phyloP scores from a whole-genome alignment of 2,329 filamentous ascomycete genomes.

The Westerdykella aurantiaca region DNA sequence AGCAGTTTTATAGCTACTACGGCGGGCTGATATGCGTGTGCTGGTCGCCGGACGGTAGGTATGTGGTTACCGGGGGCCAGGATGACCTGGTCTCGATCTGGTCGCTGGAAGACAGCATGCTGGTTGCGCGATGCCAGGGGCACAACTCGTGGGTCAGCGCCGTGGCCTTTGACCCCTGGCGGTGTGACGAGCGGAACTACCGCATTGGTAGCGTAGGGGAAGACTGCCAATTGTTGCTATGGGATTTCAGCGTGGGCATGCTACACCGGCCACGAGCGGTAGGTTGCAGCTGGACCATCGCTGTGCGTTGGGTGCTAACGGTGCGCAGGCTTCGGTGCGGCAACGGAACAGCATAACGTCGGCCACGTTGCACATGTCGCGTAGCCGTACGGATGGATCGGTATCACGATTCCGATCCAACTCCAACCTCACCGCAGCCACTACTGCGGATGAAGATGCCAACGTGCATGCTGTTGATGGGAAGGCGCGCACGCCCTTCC shows the following conservation, averaged over 20 bases:
- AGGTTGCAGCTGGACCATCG: constrained; percentile 37
- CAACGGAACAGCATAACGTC: constrained; percentile 52
- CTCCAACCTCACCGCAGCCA: constrained; percentile 55
- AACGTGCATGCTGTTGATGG: constrained; percentile 78
- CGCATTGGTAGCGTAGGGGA: constrained; percentile 94
- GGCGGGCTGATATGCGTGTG: constrained; percentile 88
- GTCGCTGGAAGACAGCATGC: constrained; percentile 74
- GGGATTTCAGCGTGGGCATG: constrained; percentile 98
- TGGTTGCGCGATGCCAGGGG: constrained; percentile 88
- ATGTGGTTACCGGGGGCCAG: constrained; percentile 89
- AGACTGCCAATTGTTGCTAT: constrained; percentile 81
- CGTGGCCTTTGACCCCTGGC: constrained; percentile 94
- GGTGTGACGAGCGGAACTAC: constrained; percentile 92
- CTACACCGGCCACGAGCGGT: constrained; percentile 82
- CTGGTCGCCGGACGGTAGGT: constrained; percentile 96
- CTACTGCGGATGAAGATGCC: constrained; percentile 53
- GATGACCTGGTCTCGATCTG: constrained; percentile 96
- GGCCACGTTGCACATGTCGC: constrained; percentile 40
- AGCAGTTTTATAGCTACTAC: constrained; percentile 87
- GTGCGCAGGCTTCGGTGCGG: constrained; percentile 47
- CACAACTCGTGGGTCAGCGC: constrained; percentile 94
- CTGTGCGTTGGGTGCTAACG: constrained; percentile 5
- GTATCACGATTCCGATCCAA: constrained; percentile 62
- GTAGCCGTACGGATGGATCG: constrained; percentile 56
- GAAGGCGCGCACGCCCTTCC: constrained; percentile 72